Evolutionary conservation across 148 eudicot genomes (phyloP).

Genomic region (Beta vulgaris): DNA sequence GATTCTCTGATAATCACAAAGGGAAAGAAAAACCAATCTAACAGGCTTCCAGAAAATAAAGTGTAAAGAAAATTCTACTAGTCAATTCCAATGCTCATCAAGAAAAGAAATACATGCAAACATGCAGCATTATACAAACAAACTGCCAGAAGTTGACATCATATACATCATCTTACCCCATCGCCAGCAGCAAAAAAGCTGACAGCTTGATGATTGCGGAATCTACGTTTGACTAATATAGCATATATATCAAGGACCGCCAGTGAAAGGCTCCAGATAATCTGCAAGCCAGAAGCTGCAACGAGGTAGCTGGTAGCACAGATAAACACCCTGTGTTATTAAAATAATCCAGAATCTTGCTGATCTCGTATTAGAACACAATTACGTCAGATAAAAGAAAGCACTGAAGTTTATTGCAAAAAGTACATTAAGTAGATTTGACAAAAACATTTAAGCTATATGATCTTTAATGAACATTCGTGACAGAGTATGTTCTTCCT

Average conservation of each 20-base stretch:
- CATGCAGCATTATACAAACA: not conserved
- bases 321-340: not conserved
- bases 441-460: too few relatives aligned
- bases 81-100: not conserved
- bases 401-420: not conserved
- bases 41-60: not conserved
- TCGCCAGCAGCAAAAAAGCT: conserved; percentile 74
- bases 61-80: not conserved
- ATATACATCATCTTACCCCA: conserved; percentile 54
- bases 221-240: conserved; percentile 64
- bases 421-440: too few relatives aligned
- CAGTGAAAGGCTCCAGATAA: conserved; percentile 70
- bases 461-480: too few relatives aligned
- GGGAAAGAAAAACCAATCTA: not conserved
- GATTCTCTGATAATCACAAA: not conserved
- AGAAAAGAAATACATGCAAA: not conserved
- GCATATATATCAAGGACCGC: conserved; percentile 66
- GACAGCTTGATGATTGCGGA: conserved; percentile 51
- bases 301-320: conserved; percentile 64
- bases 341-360: not conserved
- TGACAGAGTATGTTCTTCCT: too few relatives aligned
- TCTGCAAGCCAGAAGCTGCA: conserved; percentile 81
- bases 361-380: not conserved
- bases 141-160: not conserved
- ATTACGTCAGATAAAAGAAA: not conserved